Evolutionary conservation across 495 filamentous ascomycete genomes (phyloP), one percentile per base, ranked within the genome.

Genomic region (Parathielavia hyrcaniae): DNA sequence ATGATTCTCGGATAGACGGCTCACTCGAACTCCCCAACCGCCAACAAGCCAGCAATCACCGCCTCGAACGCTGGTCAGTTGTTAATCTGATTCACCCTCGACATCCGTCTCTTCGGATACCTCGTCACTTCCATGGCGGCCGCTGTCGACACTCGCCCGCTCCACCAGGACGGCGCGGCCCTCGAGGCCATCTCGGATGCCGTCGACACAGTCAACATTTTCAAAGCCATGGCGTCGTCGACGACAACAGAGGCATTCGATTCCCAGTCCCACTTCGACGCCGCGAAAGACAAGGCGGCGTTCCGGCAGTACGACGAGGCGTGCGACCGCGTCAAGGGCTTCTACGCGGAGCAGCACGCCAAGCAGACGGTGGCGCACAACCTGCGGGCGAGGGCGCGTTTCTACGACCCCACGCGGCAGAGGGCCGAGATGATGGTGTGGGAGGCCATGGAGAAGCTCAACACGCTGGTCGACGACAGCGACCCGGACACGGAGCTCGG

Each of bases 401-500:
- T 95, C 76, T 77, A 85, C 67, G 77, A 78, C 45, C 80, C 82
- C 54, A 20, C 61, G 10, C 70, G 73, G 8, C 82, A 75, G 10
- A 81, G 88, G 53, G 85, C 83, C 19, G 78, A 86, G 64, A 88
- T 95, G 86, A 85, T 82, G 36, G 73, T 96, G 64, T 96, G 90
- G 90, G 76, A 91, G 64, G 90, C 90, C 9, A 91, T 95, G 71
- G 87, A 91, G 77, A 91, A 87, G 68, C 82, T 95, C 54, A 90
- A 95, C 76, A 88, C 87, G 1, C 76, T 95, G 7, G 87, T 95
- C 69, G 90, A 96, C 74, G 88, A 92, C 67, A 86, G 82, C 40
- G 90, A 96, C 70, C 90, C 90, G 0, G 89, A 96, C 75, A 95
- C 90, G 53, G 64, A 64, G 53, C 84, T 96, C 56, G 85, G 81